phyloP scores from a whole-genome alignment of 148 eudicot genomes.

The Gaultheria prostrata region DNA sequence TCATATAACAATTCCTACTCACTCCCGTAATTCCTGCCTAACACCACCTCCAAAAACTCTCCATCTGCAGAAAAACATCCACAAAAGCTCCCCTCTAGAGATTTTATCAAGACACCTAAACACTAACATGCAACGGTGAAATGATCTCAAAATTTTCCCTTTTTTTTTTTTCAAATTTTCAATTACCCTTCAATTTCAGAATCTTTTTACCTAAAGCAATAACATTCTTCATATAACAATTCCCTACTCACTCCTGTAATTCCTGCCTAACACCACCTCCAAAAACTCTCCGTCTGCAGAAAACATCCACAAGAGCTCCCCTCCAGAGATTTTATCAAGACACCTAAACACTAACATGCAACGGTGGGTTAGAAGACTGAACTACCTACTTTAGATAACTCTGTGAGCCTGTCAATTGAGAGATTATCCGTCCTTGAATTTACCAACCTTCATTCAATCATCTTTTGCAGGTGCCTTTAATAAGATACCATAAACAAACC shows the following conservation, averaged over 20 bases:
- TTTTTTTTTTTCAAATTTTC: neutral
- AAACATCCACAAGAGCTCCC: neutral
- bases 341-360: neutral
- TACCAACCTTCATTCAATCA: constrained; percentile 3
- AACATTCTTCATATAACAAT: neutral
- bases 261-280: neutral
- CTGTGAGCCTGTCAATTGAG: neutral
- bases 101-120: neutral
- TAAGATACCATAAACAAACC: no score
- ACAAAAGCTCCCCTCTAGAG: neutral
- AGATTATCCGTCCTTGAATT: neutral
- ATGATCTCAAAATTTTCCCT: neutral
- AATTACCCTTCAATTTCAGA: neutral
- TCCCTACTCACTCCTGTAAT: neutral
- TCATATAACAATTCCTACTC: neutral
- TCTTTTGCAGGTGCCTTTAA: neutral
- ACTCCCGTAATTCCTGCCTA: neutral
- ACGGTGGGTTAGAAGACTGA: neutral
- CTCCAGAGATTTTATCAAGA: neutral
- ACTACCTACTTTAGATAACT: neutral
- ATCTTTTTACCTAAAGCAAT: neutral
- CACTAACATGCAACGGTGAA: neutral
- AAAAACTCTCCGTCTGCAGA: neutral
- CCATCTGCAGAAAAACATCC: neutral
- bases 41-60: neutral